Evolutionary conservation across 495 filamentous ascomycete species (phyloP), one percentile per base, ranked within the genome.

Genomic region (Penicillium nucicola): DNA sequence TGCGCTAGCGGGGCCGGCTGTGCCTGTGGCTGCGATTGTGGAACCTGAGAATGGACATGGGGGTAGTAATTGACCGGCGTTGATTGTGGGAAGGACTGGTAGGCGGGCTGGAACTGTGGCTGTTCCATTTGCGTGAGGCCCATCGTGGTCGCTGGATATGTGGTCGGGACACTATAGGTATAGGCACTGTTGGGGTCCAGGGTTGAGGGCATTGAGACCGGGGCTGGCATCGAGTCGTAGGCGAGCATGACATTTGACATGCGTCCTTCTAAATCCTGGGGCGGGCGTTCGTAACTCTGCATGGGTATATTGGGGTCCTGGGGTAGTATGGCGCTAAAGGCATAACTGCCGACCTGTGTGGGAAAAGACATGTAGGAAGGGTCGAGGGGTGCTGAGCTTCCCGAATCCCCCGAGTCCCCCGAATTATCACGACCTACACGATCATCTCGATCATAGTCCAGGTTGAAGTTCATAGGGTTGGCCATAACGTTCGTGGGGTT

Each of bases 221-320:
- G 14, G 25, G 41, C 55, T 15, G 60, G 54, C n/a, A 57, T 45
- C 8, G 58, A 30, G 28, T 71, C 65, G 44, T 70, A 73, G 7
- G 63, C 39, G 38, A 68, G 44, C 50, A 68, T 68, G 3, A 60
- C 52, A 51, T 61, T 63, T 11, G 60, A 52, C 20, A 61, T 45
- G 18, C 55, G 68, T 20, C 53, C 56, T 23, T 62, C 64, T 19
- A 67, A 20, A 9, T 62, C 54, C 8, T 42, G 51, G 18, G 30
- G 31, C 35, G 48, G 31, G 10, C 52, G 57, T 25, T 50, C 55
- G 38, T 57, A 53, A 39, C 31, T 37, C 32, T 60, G 49, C 25
- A 66, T 22, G 9, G 58, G 31, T 10, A 58, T 19, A 9, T 57
- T 55, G n/a, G 30, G 30, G 9, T 60, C 54, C 22, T 63, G 62